A percentile compares a stretch with the other conserved stretches of the same genome.
Conservation (phyloP, 768 basidiomycete genomes). For the Heimioporus sp. region DNA sequence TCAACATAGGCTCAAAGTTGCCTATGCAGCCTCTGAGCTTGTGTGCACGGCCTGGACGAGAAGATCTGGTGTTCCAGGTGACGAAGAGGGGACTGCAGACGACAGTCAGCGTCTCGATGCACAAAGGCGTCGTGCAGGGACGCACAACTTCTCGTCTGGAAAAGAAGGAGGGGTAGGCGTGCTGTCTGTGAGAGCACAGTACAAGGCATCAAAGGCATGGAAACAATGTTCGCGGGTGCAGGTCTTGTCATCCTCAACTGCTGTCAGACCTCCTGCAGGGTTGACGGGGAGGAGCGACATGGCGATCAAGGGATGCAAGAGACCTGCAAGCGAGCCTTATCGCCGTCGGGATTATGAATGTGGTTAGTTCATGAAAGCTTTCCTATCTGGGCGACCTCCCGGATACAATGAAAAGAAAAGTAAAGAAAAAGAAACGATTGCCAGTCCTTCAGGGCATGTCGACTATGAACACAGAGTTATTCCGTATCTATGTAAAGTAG, state of each 20-base stretch:
- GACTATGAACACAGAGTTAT: slow-evolving; percentile 38
- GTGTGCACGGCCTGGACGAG: slow-evolving; percentile 55
- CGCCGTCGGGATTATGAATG: background rate
- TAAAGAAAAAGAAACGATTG: no score
- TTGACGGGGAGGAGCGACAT: slow-evolving; percentile 60
- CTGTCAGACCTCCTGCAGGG: slow-evolving; percentile 40
- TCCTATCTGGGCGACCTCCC: slow-evolving; percentile 27
- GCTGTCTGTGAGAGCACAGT: slow-evolving; percentile 62
- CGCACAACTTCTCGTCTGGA: slow-evolving; percentile 76
- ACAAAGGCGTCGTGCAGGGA: slow-evolving; percentile 21
- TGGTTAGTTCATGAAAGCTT: slow-evolving; percentile 8
- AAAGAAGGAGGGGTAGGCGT: slow-evolving; percentile 62
- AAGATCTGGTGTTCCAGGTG: slow-evolving; percentile 84
- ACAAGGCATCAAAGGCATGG: slow-evolving; percentile 78
- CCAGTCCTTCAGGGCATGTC: slow-evolving; percentile 8
- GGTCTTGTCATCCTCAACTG: slow-evolving; percentile 41
- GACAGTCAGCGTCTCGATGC: slow-evolving; percentile 4
- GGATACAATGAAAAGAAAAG: background rate
- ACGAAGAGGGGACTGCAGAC: slow-evolving; percentile 75
- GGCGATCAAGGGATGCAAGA: slow-evolving; percentile 26
- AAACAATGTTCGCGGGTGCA: slow-evolving; percentile 78
- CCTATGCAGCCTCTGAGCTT: slow-evolving; percentile 93
- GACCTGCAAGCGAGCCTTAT: slow-evolving; percentile 1
- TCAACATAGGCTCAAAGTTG: slow-evolving; percentile 75
- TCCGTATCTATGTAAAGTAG: slow-evolving; percentile 36